A percentile compares a stretch with the other conserved stretches of the same genome.
These are phyloP conservation scores for Alisma plantagoaquatica DNA, from an alignment of 106 monocot species.

Conservation along the genomic window DNA sequence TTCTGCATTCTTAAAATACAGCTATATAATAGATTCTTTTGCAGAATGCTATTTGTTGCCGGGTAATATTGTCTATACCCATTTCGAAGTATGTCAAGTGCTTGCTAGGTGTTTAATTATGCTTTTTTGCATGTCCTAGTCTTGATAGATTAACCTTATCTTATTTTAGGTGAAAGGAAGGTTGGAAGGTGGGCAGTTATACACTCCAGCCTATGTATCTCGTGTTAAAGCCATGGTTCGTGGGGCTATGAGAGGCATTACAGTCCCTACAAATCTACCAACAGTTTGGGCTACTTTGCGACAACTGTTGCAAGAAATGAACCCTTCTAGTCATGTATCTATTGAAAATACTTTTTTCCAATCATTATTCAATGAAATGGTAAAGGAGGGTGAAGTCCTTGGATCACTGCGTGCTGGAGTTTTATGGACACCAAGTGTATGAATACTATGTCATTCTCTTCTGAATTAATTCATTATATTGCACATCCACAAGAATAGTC, in stretches of 20 bases:
- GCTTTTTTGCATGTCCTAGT: too few species aligned
- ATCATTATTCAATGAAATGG: constrained; percentile 66
- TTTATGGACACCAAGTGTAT: constrained; percentile 94
- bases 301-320: constrained; percentile 58
- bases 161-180: constrained; percentile 70
- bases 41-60: too few species aligned
- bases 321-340: constrained; percentile 58
- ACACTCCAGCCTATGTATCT: constrained; percentile 85
- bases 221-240: constrained; percentile 86
- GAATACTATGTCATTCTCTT: constrained; percentile 5
- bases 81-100: too few species aligned
- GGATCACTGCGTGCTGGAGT: constrained; percentile 85
- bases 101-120: too few species aligned
- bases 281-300: constrained; percentile 82
- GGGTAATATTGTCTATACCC: too few species aligned
- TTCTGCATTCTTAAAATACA: too few species aligned
- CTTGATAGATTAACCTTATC: too few species aligned
- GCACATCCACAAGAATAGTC: not conserved
- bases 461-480: not conserved
- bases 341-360: constrained; percentile 84
- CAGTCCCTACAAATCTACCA: constrained; percentile 73
- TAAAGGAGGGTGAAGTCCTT: constrained; percentile 71
- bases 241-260: constrained; percentile 84
- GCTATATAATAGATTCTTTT: too few species aligned
- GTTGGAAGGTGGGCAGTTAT: constrained; percentile 89